Conservation (phyloP, 345 rosid genomes). For the Boechera retrofracta region DNA sequence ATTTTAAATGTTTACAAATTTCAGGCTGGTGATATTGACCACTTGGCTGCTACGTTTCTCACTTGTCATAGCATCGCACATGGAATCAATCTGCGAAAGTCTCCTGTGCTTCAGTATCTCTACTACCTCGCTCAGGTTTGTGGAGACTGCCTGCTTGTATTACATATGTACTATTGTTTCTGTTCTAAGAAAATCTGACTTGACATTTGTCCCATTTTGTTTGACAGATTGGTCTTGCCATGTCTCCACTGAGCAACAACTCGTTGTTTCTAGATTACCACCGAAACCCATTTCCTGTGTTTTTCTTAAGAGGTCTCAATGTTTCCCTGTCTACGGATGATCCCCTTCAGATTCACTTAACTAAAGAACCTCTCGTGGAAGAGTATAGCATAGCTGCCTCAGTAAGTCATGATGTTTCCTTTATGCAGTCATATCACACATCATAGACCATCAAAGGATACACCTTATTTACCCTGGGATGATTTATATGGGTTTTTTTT, state of each 20-base stretch:
- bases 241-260: slow-evolving; percentile 99
- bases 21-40: slow-evolving; percentile 99
- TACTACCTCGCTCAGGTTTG: slow-evolving; percentile 93
- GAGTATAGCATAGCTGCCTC: slow-evolving; percentile 99
- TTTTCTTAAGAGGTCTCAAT: slow-evolving; percentile 94
- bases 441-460: background rate
- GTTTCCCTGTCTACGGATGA: slow-evolving; percentile 98
- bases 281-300: slow-evolving; percentile 87
- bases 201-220: slow-evolving; percentile 18
- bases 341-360: slow-evolving; percentile 96
- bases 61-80: slow-evolving; percentile 95
- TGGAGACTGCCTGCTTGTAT: slow-evolving; percentile 17
- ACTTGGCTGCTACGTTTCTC: slow-evolving; percentile 97
- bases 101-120: slow-evolving; percentile 99
- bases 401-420: slow-evolving; percentile 53
- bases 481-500: background rate
- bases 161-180: background rate
- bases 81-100: slow-evolving; percentile 94
- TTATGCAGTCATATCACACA: slow-evolving; percentile 6
- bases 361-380: slow-evolving; percentile 97
- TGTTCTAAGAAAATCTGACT: slow-evolving; percentile 32
- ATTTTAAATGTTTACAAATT: slow-evolving; percentile 37
- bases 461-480: background rate
- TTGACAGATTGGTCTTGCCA: slow-evolving; percentile 91
- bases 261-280: slow-evolving; percentile 96